Evolutionary conservation across 768 basidiomycete genomes (phyloP).

Genomic region (Clathrus columnatus): DNA sequence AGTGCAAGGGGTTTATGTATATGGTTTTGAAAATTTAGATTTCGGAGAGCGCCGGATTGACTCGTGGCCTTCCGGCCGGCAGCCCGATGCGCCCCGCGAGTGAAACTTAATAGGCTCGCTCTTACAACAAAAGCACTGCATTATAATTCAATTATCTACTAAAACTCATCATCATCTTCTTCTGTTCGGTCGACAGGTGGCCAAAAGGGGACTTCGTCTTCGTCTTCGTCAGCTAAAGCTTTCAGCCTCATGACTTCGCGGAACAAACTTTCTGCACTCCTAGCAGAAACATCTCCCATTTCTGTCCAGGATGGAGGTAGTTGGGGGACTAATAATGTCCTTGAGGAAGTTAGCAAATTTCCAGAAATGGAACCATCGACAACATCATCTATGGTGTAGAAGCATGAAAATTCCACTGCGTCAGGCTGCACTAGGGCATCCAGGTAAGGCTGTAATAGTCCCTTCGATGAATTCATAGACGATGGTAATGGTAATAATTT

Average conservation of each 20-base stretch:
- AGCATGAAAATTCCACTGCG: conserved; percentile 4
- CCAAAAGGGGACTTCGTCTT: conserved; percentile 2
- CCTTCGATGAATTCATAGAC: conserved; percentile 24
- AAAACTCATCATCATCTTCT: not conserved
- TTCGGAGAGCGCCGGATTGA: not conserved
- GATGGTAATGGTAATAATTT: not conserved
- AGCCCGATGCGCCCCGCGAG: not conserved
- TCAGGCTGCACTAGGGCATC: conserved; percentile 31
- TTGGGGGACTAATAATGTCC: conserved; percentile 22
- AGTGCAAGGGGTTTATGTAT: not conserved
- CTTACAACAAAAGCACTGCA: not conserved
- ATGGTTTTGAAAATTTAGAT: not conserved
- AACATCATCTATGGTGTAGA: not conserved
- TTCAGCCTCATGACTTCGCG: conserved; percentile 31
- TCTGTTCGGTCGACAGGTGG: not conserved
- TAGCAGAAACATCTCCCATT: conserved; percentile 46
- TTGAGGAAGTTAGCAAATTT: not conserved
- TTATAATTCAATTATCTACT: not conserved
- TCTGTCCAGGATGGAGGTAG: conserved; percentile 33
- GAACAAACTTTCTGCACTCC: conserved; percentile 49
- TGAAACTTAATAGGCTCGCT: not conserved
- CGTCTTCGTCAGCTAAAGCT: not conserved
- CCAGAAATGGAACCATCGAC: not conserved
- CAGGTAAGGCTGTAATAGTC: conserved; percentile 49
- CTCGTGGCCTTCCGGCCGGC: not conserved